phyloP scores from a whole-genome alignment of 2,329 filamentous ascomycete genomes.

The Fusarium sp. region DNA sequence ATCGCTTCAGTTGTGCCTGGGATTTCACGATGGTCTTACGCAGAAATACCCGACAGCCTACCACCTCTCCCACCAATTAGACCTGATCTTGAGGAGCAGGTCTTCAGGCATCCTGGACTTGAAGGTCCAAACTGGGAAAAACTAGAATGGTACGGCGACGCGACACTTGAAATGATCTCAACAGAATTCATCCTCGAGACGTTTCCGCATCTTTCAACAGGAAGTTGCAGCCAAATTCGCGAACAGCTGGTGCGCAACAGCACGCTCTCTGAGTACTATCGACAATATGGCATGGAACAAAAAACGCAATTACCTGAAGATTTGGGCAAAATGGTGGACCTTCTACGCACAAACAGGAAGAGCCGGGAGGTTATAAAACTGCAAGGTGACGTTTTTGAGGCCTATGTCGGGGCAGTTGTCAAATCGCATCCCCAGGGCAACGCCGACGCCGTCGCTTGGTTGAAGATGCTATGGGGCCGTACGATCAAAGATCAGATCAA shows the following conservation, averaged over 20 bases:
- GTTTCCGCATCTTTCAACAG: constrained; percentile 72
- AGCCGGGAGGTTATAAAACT: constrained; percentile 75
- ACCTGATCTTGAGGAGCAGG: constrained; percentile 67
- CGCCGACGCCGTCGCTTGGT: constrained; percentile 72
- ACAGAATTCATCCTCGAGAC: constrained; percentile 79
- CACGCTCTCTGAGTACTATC: constrained; percentile 76
- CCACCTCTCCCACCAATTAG: constrained; percentile 74
- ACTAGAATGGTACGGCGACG: constrained; percentile 90
- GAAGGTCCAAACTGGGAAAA: constrained; percentile 73
- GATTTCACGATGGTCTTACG: constrained; percentile 58
- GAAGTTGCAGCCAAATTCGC: constrained; percentile 79
- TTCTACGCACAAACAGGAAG: constrained; percentile 49
- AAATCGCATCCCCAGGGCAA: constrained; percentile 75
- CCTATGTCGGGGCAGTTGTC: constrained; percentile 85
- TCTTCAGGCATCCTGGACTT: constrained; percentile 74
- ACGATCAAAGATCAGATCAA: constrained; percentile 68
- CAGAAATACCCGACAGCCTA: constrained; percentile 60
- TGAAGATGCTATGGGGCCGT: constrained; percentile 79
- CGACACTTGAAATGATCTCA: constrained; percentile 82
- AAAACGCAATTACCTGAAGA: constrained; percentile 68
- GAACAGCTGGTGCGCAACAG: constrained; percentile 85
- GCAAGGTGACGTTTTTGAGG: constrained; percentile 88
- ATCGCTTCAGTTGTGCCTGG: constrained; percentile 23
- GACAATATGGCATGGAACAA: constrained; percentile 76
- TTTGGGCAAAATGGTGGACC: constrained; percentile 47